Base-by-base conservation (phyloP, 2,329 filamentous ascomycete species). In the Ophiostoma montium region DNA sequence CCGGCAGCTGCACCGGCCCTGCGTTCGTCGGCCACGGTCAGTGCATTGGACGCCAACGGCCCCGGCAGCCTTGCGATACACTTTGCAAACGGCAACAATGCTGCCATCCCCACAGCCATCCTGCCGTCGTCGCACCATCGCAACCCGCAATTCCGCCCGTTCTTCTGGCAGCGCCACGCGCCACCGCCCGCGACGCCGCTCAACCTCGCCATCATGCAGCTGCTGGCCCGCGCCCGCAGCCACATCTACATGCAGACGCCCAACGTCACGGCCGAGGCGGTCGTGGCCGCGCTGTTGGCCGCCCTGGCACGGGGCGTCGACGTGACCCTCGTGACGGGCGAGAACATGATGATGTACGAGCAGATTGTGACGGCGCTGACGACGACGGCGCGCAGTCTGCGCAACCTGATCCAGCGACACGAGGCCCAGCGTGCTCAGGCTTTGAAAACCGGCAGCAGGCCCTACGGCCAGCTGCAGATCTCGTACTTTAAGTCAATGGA, bases 291-390 rank as follows among this genome's bases (percentile, higher is more conserved):
- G 0, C 61, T 94, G 0, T 61, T 94, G 0, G 56, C 65, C 1
- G 82, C 83, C 0, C 65, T 90, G 0, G 56, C 64, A 3, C 72
- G 84, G 1, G 84, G 85, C 1, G 74, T 92, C 11, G 63, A 82
- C 48, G 76, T 94, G 1, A 69, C 69, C 8, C 72, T 89, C 39
- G 68, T 84, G 7, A 87, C 84, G 0, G 81, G 78, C 55, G 72
- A 72, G 51, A 68, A 69, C 13, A 79, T 89, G 70, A 89, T 88
- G 84, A 60, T 84, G 15, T 64, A 86, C 30, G 86, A 94, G 64
- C 86, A 94, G 61, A 67, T 92, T n/a, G 68, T 86, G 21, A 92
- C 86, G 0, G 80, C 84, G 0, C 82, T 82, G 0, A 88, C 82
- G 0, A 86, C 81, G 0, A 90, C 86, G 0, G 70, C 76, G 1